A percentile compares a stretch with the other conserved stretches of the same genome.
Evolutionary conservation across 2,329 filamentous ascomycete genomes (phyloP).

Genomic region (Cladosporium sphaerospermum): DNA sequence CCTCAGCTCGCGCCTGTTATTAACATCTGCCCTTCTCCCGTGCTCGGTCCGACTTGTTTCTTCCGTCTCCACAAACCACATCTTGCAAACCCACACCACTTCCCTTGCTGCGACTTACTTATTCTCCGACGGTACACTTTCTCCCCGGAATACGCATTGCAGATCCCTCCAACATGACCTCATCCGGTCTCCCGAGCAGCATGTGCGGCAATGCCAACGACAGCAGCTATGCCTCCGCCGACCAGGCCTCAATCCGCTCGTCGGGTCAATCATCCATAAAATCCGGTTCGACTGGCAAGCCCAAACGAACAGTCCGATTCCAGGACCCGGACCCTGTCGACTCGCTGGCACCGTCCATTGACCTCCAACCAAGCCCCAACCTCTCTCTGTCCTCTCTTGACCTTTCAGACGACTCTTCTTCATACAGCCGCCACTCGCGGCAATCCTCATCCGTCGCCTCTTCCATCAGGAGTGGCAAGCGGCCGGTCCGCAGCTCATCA

Average conservation of each 20-base stretch:
- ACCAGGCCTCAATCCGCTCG: constrained; percentile 6
- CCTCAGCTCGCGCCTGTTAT: not conserved
- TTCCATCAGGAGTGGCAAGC: constrained; percentile 1
- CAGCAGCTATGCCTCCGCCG: constrained; percentile 5
- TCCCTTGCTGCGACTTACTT: not conserved
- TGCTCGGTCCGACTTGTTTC: not conserved
- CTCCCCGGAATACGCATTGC: not conserved
- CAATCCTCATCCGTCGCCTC: constrained; percentile 1
- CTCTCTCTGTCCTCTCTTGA: constrained; percentile 2
- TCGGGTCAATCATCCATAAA: constrained; percentile 4
- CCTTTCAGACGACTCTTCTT: not conserved
- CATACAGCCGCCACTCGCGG: constrained; percentile 1
- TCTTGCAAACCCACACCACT: not conserved
- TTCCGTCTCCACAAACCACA: not conserved
- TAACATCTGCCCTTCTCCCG: not conserved
- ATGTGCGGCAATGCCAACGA: constrained; percentile 11
- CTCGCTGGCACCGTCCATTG: not conserved
- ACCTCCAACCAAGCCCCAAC: not conserved
- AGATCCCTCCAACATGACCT: not conserved
- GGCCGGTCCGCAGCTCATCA: not conserved
- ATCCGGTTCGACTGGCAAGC: constrained; percentile 3
- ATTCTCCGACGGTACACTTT: not conserved
- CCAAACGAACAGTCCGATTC: constrained; percentile 9
- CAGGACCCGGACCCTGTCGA: constrained; percentile 4
- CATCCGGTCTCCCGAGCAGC: constrained; percentile 7